These are phyloP conservation scores for Colletotrichum scovillei DNA, from an alignment of 2,329 filamentous ascomycete genomes.

Conservation along the genomic window DNA sequence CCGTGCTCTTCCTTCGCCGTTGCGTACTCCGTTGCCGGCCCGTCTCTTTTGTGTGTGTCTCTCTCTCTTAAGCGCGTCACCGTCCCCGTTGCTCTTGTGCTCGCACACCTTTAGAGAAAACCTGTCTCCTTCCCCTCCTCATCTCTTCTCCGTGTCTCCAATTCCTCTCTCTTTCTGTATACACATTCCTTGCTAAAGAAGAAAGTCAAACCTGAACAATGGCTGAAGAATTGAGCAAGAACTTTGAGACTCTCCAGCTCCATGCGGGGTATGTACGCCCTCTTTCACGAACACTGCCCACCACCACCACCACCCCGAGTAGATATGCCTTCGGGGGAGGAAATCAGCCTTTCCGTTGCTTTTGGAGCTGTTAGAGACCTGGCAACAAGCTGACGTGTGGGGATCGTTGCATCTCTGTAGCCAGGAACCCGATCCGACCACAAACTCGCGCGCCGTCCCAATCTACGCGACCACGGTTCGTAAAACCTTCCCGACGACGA, in stretches of 20 bases:
- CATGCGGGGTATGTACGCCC: slow-evolving; percentile 76
- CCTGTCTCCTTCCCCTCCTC: slow-evolving; percentile 9
- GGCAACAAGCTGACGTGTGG: slow-evolving; percentile 17
- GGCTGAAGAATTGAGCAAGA: slow-evolving; percentile 61
- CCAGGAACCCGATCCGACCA: slow-evolving; percentile 82
- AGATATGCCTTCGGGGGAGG: neutral
- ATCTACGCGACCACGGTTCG: slow-evolving; percentile 88
- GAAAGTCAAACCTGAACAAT: slow-evolving; percentile 43
- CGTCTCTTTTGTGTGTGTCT: neutral
- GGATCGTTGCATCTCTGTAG: slow-evolving; percentile 53
- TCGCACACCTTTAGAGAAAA: slow-evolving; percentile 3
- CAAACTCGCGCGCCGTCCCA: slow-evolving; percentile 90
- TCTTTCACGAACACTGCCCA: neutral
- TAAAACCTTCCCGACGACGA: neutral
- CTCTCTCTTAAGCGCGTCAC: slow-evolving; percentile 6
- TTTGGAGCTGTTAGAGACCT: neutral
- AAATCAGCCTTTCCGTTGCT: neutral
- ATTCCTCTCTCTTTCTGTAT: slow-evolving; percentile 40
- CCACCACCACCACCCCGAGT: neutral
- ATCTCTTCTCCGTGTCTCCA: neutral
- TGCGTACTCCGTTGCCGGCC: slow-evolving; percentile 32
- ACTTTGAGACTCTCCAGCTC: slow-evolving; percentile 88
- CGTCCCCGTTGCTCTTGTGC: slow-evolving; percentile 1
- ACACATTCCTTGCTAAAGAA: slow-evolving; percentile 25
- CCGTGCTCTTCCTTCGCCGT: neutral